A percentile compares a stretch with the other conserved stretches of the same genome.
These are phyloP conservation scores for Podaxis sp. DNA, from an alignment of 768 basidiomycete species.

Conservation along the genomic window DNA sequence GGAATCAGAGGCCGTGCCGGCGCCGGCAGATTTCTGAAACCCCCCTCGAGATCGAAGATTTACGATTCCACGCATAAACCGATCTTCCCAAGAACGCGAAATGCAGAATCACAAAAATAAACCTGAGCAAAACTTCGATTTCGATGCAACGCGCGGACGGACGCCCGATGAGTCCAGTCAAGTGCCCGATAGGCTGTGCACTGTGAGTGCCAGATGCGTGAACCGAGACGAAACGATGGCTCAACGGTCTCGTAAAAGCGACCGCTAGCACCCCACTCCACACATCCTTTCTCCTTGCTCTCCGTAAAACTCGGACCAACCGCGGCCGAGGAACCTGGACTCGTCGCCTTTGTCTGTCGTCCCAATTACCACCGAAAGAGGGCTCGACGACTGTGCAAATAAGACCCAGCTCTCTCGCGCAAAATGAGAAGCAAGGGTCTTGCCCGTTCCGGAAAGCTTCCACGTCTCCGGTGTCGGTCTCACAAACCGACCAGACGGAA, in stretches of 20 bases:
- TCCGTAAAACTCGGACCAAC: background rate
- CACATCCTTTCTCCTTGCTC: background rate
- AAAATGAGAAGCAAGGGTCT: too few relatives aligned
- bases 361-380: too few relatives aligned
- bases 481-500: background rate
- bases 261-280: background rate
- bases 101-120: background rate
- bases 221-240: background rate
- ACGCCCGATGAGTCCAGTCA: background rate
- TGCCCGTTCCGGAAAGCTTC: background rate
- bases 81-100: background rate
- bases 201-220: background rate
- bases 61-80: slow-evolving; percentile 1
- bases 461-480: background rate
- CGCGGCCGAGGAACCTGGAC: too few relatives aligned
- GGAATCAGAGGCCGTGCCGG: background rate
- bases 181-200: slow-evolving; percentile 1
- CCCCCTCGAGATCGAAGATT: background rate
- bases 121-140: background rate
- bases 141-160: background rate
- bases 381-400: too few relatives aligned
- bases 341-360: too few relatives aligned
- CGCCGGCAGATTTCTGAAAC: background rate
- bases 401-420: too few relatives aligned
- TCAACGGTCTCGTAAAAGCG: background rate